Conservation (phyloP, 2,329 filamentous ascomycete genomes). For the Didymella keratinophila region DNA sequence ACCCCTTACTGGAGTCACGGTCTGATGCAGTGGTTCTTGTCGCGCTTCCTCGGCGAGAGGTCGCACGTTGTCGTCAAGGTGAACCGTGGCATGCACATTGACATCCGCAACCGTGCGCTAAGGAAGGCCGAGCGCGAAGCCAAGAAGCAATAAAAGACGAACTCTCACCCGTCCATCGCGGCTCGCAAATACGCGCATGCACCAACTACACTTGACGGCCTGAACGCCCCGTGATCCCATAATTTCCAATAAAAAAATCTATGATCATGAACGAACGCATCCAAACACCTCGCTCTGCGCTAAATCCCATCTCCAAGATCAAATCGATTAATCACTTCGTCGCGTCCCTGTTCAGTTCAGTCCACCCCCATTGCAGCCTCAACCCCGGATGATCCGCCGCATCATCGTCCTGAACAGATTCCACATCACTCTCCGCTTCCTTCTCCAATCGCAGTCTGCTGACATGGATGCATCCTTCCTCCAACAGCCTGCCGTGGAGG, state of each 20-base stretch:
- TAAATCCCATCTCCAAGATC: background rate
- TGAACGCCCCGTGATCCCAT: background rate
- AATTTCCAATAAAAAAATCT: slow-evolving; percentile 6
- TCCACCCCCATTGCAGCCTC: slow-evolving; percentile 28
- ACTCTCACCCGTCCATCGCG: background rate
- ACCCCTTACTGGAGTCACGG: slow-evolving; percentile 95
- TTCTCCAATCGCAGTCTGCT: slow-evolving; percentile 18
- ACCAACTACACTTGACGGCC: background rate
- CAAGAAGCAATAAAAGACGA: slow-evolving; percentile 63
- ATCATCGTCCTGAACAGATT: slow-evolving; percentile 19
- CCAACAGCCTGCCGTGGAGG: slow-evolving; percentile 24
- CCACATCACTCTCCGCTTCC: slow-evolving; percentile 18
- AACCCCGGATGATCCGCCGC: slow-evolving; percentile 23
- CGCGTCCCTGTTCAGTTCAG: slow-evolving; percentile 13
- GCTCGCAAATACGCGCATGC: background rate
- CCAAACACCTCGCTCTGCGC: slow-evolving; percentile 9
- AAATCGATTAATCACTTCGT: slow-evolving; percentile 1
- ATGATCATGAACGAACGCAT: background rate
- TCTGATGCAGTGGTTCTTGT: slow-evolving; percentile 83
- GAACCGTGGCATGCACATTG: slow-evolving; percentile 78
- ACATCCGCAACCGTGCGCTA: slow-evolving; percentile 82
- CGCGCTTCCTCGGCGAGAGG: slow-evolving; percentile 66
- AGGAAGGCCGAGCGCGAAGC: slow-evolving; percentile 83
- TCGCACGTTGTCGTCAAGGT: slow-evolving; percentile 64
- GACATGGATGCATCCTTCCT: slow-evolving; percentile 27